Evolutionary conservation across 768 basidiomycete genomes (phyloP).

Genomic region (Daedaleopsis nitida): DNA sequence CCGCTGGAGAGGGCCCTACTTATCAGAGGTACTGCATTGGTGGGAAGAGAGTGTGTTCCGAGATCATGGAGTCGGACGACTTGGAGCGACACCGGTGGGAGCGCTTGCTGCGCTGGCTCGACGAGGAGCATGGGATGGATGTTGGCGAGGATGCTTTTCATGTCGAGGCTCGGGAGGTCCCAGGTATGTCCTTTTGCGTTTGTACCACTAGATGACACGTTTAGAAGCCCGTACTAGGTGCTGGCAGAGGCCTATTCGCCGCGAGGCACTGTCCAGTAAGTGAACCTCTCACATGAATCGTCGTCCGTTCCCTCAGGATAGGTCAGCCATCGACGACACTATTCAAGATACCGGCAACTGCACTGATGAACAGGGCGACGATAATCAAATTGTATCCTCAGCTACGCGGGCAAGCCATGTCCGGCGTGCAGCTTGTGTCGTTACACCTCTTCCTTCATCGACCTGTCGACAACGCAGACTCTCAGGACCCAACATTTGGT

Average conservation of each 20-base stretch:
- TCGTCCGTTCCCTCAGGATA: constrained; percentile 17
- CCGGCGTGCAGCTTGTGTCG: constrained; percentile 75
- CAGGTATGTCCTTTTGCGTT: constrained; percentile 41
- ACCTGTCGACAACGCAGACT: constrained; percentile 44
- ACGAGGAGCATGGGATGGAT: constrained; percentile 28
- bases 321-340: constrained; percentile 54
- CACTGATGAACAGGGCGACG: constrained; percentile 74
- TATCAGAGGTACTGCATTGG: constrained; percentile 3
- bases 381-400: constrained; percentile 60
- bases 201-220: constrained; percentile 1
- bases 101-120: constrained; percentile 27
- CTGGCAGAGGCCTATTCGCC: constrained; percentile 74
- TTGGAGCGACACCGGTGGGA: constrained; percentile 24
- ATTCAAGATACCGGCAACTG: constrained; percentile 68
- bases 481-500: constrained; percentile 59
- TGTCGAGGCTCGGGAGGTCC: constrained; percentile 53
- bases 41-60: constrained; percentile 8
- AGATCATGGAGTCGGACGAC: constrained; percentile 18
- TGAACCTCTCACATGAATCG: not conserved
- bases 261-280: constrained; percentile 44
- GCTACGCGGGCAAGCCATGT: constrained; percentile 35
- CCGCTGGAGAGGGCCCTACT: not conserved
- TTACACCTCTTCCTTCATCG: constrained; percentile 77
- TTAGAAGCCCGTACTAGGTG: constrained; percentile 39
- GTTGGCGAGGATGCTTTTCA: constrained; percentile 40